Base-by-base conservation (phyloP, 192 early-diverging fungal species). In the Mortierella claussenii region DNA sequence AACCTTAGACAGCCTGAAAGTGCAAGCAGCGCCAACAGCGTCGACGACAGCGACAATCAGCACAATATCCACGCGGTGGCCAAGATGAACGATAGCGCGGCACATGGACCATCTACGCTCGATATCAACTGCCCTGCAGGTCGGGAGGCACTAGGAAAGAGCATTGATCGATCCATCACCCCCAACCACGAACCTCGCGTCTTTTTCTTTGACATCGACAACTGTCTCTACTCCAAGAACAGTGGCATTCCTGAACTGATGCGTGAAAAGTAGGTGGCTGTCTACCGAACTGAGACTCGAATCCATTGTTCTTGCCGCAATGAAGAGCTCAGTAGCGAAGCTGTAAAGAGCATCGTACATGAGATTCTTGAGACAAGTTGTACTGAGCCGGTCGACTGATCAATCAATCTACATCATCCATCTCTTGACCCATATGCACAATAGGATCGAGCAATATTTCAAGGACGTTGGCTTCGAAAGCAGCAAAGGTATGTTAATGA, bases 141-240 rank as follows among this genome's bases (percentile, higher is more conserved):
- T 10, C 68, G 55, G 24, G 63, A 61, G 30, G 20, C 21, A 3
- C 20, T 43, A 12, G 71, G 56, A 20, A 47, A 60, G 21, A 17
- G 47, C 28, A 66, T 75, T 34, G 51, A 66, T 15, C 48, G 63
- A 33, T 30, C 71, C 40, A 55, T 75, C 46, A 75, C 63, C 23
- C 75, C 75, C 48, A 68, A 69, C 55, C 59, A 78, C 24, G 68
- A 81, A 11, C 53, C 79, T 24, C 73, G 74, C 8, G 82, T 93
- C 43, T 89, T 93, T 55, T 93, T 91, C 80, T 91, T 93, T 63
- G 93, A 94, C 59, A 91, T 91, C 37, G 93, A 94, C 76, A 93
- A 94, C 71, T 91, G 90, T 58, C 84, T 92, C 10, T 92, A 93
- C 53, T 74, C 81, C 54, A 82, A 82, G 43, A 49, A 80, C 15